Conservation (phyloP, 1,139 yeast genomes). For the Suhomyces choctaworum region DNA sequence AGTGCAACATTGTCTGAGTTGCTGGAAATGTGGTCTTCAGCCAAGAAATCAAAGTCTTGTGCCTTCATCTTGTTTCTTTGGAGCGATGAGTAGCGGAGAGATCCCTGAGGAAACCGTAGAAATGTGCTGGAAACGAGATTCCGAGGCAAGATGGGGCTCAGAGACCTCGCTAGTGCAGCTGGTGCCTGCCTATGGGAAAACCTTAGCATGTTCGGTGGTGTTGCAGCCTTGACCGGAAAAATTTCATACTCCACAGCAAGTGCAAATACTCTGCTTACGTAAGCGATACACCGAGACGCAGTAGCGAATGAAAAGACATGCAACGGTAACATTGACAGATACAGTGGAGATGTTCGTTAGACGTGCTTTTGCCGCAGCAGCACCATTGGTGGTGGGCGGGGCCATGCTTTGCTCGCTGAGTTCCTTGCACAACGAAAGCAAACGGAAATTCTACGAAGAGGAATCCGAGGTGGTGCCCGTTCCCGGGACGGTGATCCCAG, state of each 20-base stretch:
- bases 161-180: too few species aligned
- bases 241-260: conserved; percentile 1
- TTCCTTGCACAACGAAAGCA: conserved; percentile 23
- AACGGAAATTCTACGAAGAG: conserved; percentile 62
- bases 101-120: background rate
- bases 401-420: conserved; percentile 3
- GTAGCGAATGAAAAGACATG: conserved; percentile 13
- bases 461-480: conserved; percentile 51
- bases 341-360: conserved; percentile 14
- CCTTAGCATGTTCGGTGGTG: conserved; percentile 3
- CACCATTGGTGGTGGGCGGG: conserved; percentile 11
- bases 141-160: too few species aligned
- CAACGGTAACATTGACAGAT: conserved; percentile 1
- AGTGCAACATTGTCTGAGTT: conserved; percentile 14
- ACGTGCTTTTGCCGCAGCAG: conserved; percentile 13
- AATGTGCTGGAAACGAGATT: too few species aligned
- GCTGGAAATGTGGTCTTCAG: conserved; percentile 2
- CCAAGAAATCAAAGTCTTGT: conserved; percentile 15
- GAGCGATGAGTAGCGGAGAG: background rate
- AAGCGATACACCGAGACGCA: background rate
- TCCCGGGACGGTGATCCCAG: conserved; percentile 57
- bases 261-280: conserved; percentile 3
- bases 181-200: too few species aligned
- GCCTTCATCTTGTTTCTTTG: background rate
- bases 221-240: conserved; percentile 8